Base-by-base conservation (phyloP, 202 grass and related monocot species). In the Zizania palustris region DNA sequence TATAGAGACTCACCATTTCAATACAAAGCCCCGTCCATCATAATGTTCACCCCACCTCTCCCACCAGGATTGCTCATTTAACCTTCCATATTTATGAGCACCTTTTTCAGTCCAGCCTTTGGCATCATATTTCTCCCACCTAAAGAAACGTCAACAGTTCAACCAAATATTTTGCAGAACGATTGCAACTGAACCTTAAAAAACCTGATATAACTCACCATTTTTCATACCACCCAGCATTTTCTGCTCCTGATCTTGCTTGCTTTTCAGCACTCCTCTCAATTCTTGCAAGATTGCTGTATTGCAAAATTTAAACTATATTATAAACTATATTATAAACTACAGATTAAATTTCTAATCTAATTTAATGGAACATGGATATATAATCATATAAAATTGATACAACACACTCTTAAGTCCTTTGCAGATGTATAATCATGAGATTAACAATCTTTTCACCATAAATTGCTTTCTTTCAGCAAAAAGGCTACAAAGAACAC, bases 101-200 rank as follows among this genome's bases (percentile, higher is more conserved):
- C 92, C 89, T 92, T 98, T 98, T 66, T 98, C 96, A 13, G 96
- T 95, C 89, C 85, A 95, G 71, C 96, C 96, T 88, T 98, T 98
- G 45, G 89, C 96, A 87, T 98, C 96, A 73, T 98, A 92, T 80
- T 98, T 98, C 63, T 98, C 96, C 96, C 96, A 98, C 96, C 96
- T 98, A 70, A 60, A 72, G 34, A 90, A 12, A 8, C 6, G 72
- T 36, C 38, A 48, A 40, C 33, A 22, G 9, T 55, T 88, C 13
- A 84, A 72, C 3, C 6, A 43, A 60, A 71, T 38, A 45, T 18
- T 74, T 57, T 28, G 34, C 43, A 80, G 33, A 62, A 33, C 16
- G 75, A 4, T 39, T 65, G 13, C 12, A 88, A 77, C 13, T 20
- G 70, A 57, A 88, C 51, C 16, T 44, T 56, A 62, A 67, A 38